Percentiles rank a stretch among this genome's conserved stretches.
Evolutionary conservation across 805 yeast genomes (phyloP).

Genomic region (Pichia deserticola): DNA sequence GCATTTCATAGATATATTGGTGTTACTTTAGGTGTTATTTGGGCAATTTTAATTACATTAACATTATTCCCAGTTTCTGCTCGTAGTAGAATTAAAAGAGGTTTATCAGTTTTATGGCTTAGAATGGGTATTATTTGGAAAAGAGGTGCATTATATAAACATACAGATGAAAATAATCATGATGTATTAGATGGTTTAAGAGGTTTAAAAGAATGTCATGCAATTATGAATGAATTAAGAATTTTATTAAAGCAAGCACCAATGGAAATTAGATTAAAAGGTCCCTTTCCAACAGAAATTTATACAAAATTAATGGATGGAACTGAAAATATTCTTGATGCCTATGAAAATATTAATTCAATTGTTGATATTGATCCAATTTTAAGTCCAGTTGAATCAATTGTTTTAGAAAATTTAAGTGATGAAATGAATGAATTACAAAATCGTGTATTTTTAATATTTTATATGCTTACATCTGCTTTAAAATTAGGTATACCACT

Average conservation of each 20-base stretch:
- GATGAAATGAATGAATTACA: conserved; percentile 63
- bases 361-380: conserved; percentile 57
- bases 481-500: conserved; percentile 68
- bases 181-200: conserved; percentile 34
- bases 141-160: conserved; percentile 55
- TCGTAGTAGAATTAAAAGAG: conserved; percentile 54
- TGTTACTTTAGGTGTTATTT: conserved; percentile 63
- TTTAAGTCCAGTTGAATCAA: conserved; percentile 45
- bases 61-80: conserved; percentile 71
- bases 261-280: conserved; percentile 66
- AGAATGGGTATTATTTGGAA: conserved; percentile 79
- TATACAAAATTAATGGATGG: conserved; percentile 45
- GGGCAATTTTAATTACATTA: conserved; percentile 68
- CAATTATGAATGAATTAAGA: conserved; percentile 53
- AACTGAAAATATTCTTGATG: conserved; percentile 63
- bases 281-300: conserved; percentile 51
- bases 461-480: conserved; percentile 74
- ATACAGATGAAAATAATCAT: conserved; percentile 23
- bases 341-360: conserved; percentile 65
- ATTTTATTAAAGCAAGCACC: conserved; percentile 62
- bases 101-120: conserved; percentile 66
- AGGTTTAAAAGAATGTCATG: conserved; percentile 38
- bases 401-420: conserved; percentile 45
- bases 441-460: conserved; percentile 63
- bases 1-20: conserved; percentile 73